Base-by-base conservation (phyloP, 2,329 filamentous ascomycete species). In the Apiospora malaysiana region DNA sequence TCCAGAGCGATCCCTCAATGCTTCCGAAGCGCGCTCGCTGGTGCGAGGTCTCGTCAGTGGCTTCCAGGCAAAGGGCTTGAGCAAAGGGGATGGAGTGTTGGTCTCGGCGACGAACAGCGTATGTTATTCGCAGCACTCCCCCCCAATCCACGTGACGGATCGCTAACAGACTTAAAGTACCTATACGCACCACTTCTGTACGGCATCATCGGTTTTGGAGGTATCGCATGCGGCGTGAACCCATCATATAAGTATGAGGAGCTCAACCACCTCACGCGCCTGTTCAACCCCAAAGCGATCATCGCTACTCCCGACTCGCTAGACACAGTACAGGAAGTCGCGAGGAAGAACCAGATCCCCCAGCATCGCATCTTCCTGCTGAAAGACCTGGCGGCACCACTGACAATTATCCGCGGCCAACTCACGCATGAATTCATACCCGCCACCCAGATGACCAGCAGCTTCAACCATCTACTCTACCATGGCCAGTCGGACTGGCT, bases 201-300 rank as follows among this genome's bases (percentile, higher is more conserved):
- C 14, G 81, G 78, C n/a, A 82, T 83, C 69, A 82, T 87, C 72
- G 85, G 83, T 32, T 82, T 83, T 46, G 83, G 83, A 21, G 85
- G 83, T 68, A 78, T 85, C 51, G 87, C 85, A 76, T 85, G 85
- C 73, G 86, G 85, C n/a, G 82, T 84, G 21, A 88, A 88, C 73
- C 82, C 84, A 4, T 80, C 81, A 18, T 87, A 84, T 73, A 85
- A 83, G 45, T 76, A 79, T 9, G 74, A 81, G 37, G 86, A 88
- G 76, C 77, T 88, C 18, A 79, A 81, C 21, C 85, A 87, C 73
- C 81, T 86, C 71, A 76, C 87, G 6, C 56, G 27, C 18, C 56
- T 40, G 18, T 63, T 21, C 2, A 32, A 63, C 6, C 27, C 32
- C 56, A n/a, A 40, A 6, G 3, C n/a, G 6, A 40, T 40, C 21